Evolutionary conservation across 2,329 filamentous ascomycete species (phyloP).

Genomic region (Colletotrichum paranaense): DNA sequence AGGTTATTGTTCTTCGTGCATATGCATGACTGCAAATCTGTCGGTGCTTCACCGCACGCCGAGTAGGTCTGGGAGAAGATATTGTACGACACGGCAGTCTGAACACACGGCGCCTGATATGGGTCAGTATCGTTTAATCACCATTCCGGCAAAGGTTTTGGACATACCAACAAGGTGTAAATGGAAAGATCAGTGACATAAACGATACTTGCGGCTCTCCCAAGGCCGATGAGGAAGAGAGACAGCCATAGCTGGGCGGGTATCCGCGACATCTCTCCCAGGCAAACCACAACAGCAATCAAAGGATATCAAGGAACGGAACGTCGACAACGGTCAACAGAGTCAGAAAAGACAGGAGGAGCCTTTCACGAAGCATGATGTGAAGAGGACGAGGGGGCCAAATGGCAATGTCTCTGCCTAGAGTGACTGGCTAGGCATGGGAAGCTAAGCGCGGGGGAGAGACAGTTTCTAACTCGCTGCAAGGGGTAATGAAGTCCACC

Average conservation of each 20-base stretch:
- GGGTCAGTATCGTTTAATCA: not conserved
- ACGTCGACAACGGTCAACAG: slow-evolving; percentile 5
- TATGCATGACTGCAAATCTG: slow-evolving; percentile 62
- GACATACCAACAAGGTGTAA: slow-evolving; percentile 53
- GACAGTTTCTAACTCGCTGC: not conserved
- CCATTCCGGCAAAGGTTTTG: not conserved
- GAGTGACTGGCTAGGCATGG: not conserved
- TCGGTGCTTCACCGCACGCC: slow-evolving; percentile 55
- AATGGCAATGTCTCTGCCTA: not conserved
- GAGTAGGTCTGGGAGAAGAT: slow-evolving; percentile 55
- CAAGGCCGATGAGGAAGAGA: not conserved
- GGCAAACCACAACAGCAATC: not conserved
- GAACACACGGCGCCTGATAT: slow-evolving; percentile 61
- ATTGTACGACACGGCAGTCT: slow-evolving; percentile 56
- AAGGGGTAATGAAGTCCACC: slow-evolving; percentile 15
- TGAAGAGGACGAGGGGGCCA: not conserved
- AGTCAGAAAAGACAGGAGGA: not conserved
- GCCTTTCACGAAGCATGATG: not conserved
- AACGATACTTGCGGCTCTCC: slow-evolving; percentile 42
- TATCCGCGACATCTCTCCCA: slow-evolving; percentile 6
- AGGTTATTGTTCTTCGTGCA: slow-evolving; percentile 60
- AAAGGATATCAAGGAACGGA: not conserved
- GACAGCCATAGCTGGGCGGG: not conserved
- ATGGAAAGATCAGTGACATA: slow-evolving; percentile 58
- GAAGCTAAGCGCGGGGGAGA: not conserved